These are phyloP conservation scores for Odontarrhena argentea DNA, from an alignment of 345 rosid genomes.

Conservation along the genomic window DNA sequence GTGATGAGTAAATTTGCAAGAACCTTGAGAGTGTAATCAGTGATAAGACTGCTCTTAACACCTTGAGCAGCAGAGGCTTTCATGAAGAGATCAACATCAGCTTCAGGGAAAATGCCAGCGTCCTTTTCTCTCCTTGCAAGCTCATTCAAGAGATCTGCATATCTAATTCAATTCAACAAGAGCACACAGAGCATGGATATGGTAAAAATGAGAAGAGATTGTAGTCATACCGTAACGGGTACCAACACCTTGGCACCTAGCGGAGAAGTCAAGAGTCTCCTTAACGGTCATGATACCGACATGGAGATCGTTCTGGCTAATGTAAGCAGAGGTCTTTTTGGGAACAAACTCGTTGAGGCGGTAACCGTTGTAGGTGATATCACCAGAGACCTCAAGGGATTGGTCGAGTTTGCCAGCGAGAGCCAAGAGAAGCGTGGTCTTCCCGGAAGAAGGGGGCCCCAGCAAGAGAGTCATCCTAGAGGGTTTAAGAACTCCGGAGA, in stretches of 20 bases:
- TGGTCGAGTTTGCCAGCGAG: constrained; percentile 73
- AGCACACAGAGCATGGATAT: no score
- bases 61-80: constrained; percentile 87
- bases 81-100: constrained; percentile 87
- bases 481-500: constrained; percentile 68
- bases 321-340: constrained; percentile 74
- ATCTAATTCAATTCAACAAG: no score
- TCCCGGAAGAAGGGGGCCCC: constrained; percentile 89
- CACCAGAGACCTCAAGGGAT: constrained; percentile 57
- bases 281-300: constrained; percentile 81
- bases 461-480: constrained; percentile 72
- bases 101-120: constrained; percentile 87
- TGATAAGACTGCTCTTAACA: constrained; percentile 58
- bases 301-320: constrained; percentile 82
- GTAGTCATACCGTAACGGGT: constrained; percentile 64
- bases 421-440: constrained; percentile 77
- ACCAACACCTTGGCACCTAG: constrained; percentile 83
- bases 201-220: not conserved
- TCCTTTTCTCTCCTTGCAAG: constrained; percentile 82
- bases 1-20: no score
- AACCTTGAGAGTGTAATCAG: constrained; percentile 76
- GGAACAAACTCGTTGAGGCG: constrained; percentile 69
- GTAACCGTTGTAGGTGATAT: constrained; percentile 64
- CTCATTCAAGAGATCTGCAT: constrained; percentile 65
- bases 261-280: constrained; percentile 85